These are phyloP conservation scores for Fusarium agapanthi DNA, from an alignment of 2,329 filamentous ascomycete genomes.

Conservation along the genomic window DNA sequence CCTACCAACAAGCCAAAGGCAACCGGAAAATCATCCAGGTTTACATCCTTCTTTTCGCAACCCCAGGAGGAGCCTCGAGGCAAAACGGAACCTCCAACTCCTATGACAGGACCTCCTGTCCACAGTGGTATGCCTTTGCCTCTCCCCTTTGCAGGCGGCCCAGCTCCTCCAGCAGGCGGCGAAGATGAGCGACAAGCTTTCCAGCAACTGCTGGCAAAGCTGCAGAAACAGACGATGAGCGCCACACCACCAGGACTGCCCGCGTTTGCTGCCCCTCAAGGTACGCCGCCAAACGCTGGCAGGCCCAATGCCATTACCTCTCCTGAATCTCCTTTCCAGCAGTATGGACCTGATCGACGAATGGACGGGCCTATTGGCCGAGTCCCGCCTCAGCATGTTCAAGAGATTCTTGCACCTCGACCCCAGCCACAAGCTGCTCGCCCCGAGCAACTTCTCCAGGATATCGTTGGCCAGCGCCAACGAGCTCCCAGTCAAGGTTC, in stretches of 20 bases:
- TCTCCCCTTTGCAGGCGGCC: conserved; percentile 26
- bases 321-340: conserved; percentile 57
- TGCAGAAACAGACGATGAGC: conserved; percentile 67
- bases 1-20: conserved; percentile 63
- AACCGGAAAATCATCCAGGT: conserved; percentile 77
- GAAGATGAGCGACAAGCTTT: conserved; percentile 87
- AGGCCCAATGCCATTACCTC: conserved; percentile 55
- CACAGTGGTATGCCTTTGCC: conserved; percentile 25
- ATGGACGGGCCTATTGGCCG: conserved; percentile 52
- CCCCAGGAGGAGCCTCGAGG: conserved; percentile 60
- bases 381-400: conserved; percentile 53
- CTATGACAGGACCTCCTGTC: conserved; percentile 46
- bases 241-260: conserved; percentile 57
- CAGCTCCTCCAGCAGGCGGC: conserved; percentile 49
- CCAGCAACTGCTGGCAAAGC: conserved; percentile 81
- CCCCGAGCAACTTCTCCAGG: conserved; percentile 68
- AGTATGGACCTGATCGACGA: conserved; percentile 56
- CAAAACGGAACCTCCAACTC: conserved; percentile 59
- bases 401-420: conserved; percentile 63
- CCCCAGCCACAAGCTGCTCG: conserved; percentile 61
- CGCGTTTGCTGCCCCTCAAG: conserved; percentile 54
- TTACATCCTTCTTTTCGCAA: conserved; percentile 78
- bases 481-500: conserved; percentile 61
- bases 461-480: conserved; percentile 68
- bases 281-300: conserved; percentile 36